Percentiles rank a stretch among this genome's conserved stretches.
Evolutionary conservation across 345 rosid species (phyloP).

Genomic region (Hibiscus syriacus): DNA sequence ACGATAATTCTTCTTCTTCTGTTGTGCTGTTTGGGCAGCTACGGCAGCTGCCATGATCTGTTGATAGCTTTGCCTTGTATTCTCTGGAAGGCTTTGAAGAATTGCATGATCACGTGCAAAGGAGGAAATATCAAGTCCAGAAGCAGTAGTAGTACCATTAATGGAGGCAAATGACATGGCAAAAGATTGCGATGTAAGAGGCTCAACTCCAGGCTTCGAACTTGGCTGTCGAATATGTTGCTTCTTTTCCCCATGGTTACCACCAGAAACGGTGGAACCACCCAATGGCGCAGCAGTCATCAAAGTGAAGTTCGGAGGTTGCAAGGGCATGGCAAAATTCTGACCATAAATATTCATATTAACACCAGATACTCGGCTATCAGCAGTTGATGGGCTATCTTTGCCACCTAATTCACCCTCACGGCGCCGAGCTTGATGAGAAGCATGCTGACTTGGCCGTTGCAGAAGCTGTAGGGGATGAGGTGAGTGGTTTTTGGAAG

Average conservation of each 20-base stretch:
- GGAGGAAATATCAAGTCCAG: conserved; percentile 64
- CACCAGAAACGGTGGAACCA: conserved; percentile 31
- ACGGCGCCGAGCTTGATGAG: conserved; percentile 50
- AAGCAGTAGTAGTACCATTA: conserved; percentile 49
- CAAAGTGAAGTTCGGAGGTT: conserved; percentile 55
- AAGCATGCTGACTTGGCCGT: conserved; percentile 45
- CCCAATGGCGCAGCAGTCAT: conserved; percentile 52
- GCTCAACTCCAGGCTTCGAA: conserved; percentile 55
- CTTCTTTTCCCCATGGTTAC: conserved; percentile 63
- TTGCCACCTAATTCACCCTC: conserved; percentile 64
- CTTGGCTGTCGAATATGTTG: conserved; percentile 37
- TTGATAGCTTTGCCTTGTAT: conserved; percentile 50
- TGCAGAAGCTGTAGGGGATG: conserved; percentile 53
- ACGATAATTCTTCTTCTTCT: conserved; percentile 55
- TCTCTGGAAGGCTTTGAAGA: conserved; percentile 70
- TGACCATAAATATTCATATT: conserved; percentile 49
- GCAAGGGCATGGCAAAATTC: conserved; percentile 58
- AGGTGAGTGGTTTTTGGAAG: conserved; percentile 43
- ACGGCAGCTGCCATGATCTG: conserved; percentile 55
- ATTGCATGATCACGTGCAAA: conserved; percentile 64
- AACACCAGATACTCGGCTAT: conserved; percentile 59
- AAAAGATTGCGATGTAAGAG: conserved; percentile 60
- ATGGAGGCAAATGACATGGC: conserved; percentile 83
- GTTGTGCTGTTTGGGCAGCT: conserved; percentile 65
- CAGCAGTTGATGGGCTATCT: conserved; percentile 79